phyloP scores from a whole-genome alignment of 1,139 yeast genomes.

The Diutina pseudorugosa region DNA sequence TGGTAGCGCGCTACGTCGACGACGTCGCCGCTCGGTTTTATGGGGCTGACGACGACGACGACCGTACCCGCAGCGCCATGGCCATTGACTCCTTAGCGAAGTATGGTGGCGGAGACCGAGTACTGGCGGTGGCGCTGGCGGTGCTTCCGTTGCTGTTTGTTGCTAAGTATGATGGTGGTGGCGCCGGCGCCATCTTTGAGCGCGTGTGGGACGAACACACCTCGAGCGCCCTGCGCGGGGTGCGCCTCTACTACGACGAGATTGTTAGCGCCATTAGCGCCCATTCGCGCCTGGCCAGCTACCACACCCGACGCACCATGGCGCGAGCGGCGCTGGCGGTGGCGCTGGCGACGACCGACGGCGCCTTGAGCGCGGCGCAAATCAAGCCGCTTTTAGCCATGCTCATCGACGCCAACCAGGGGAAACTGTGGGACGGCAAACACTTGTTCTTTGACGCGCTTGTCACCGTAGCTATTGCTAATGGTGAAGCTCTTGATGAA shows the following conservation, averaged over 20 bases:
- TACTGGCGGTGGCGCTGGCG: slow-evolving; percentile 48
- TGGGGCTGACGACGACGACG: slow-evolving; percentile 33
- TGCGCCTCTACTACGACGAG: slow-evolving; percentile 62
- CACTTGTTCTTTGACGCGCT: slow-evolving; percentile 64
- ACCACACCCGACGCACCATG: slow-evolving; percentile 55
- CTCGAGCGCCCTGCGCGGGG: slow-evolving; percentile 58
- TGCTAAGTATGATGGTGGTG: slow-evolving; percentile 56
- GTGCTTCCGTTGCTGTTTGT: slow-evolving; percentile 72
- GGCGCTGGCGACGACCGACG: slow-evolving; percentile 10
- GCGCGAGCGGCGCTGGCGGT: slow-evolving; percentile 62
- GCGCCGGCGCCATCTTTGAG: slow-evolving; percentile 29
- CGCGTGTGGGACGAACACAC: slow-evolving; percentile 75
- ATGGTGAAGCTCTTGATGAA: slow-evolving; percentile 19
- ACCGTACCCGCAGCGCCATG: slow-evolving; percentile 42
- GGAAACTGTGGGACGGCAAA: slow-evolving; percentile 86
- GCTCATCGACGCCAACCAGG: slow-evolving; percentile 51
- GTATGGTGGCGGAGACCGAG: slow-evolving; percentile 52
- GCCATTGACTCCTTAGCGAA: slow-evolving; percentile 61
- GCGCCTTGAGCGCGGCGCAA: slow-evolving; percentile 8
- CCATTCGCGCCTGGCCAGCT: slow-evolving; percentile 46
- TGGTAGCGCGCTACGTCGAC: slow-evolving; percentile 42
- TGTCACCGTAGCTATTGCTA: slow-evolving; percentile 42
- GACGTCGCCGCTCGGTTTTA: slow-evolving; percentile 49
- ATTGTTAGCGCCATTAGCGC: slow-evolving; percentile 41
- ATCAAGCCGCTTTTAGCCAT: background rate